Percentiles rank a stretch among this genome's conserved stretches.
Evolutionary conservation across 768 basidiomycete species (phyloP).

Genomic region (Leucosporidium creatinivorum): DNA sequence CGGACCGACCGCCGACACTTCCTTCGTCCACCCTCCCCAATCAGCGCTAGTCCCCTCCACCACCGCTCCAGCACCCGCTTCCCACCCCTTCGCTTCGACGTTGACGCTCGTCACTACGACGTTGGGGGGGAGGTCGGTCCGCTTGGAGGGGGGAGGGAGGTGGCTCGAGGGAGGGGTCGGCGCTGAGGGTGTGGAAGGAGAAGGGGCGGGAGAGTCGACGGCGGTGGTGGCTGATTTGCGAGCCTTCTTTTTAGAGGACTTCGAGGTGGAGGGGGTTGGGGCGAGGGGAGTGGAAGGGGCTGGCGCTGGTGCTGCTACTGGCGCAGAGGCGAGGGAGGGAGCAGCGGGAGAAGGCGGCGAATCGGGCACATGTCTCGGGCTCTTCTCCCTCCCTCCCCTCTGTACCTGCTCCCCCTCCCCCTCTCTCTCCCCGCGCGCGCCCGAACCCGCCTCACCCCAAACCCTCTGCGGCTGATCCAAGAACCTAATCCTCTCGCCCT

Average conservation of each 20-base stretch:
- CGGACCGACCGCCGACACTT: not conserved
- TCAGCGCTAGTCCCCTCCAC: conserved; percentile 13
- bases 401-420: not conserved
- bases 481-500: not conserved
- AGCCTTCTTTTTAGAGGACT: no score
- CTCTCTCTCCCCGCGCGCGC: not conserved
- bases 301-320: not conserved
- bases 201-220: no score
- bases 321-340: no score
- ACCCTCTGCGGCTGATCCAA: not conserved
- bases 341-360: no score
- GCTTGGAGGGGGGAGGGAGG: conserved; percentile 3
- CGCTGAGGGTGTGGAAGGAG: no score
- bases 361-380: no score
- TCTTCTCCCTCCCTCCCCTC: no score
- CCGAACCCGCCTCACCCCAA: not conserved
- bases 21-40: not conserved
- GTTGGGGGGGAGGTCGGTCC: conserved; percentile 28
- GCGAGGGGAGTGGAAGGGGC: not conserved
- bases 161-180: no score
- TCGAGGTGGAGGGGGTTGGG: no score
- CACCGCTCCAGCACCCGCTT: conserved; percentile 12
- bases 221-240: no score
- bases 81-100: conserved; percentile 33
- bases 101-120: conserved; percentile 35